Evolutionary conservation across 495 filamentous ascomycete species (phyloP), one percentile per base, ranked within the genome.

Genomic region (Polyplosphaeria fusca): DNA sequence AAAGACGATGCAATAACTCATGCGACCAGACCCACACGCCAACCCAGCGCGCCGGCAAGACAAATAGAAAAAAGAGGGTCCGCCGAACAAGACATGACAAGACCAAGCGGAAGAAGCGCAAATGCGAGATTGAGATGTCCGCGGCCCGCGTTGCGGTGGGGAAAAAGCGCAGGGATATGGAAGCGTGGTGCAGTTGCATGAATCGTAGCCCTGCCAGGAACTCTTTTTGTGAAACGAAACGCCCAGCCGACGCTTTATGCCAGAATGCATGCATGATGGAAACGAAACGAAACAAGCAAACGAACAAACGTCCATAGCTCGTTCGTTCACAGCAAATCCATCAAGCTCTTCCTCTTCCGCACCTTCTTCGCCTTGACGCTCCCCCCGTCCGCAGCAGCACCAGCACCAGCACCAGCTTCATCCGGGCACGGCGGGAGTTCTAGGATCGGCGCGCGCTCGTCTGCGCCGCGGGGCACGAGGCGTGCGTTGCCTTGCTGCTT

Each of bases 261-360:
- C 30, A 35, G 30, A 35, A 7, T 47, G 18, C 26, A 27, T 3
- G 25, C 20, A 44, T 18, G n/a, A 20, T 22, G 5, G 41, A 44
- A 44, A 44, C 41, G 20, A 44, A 44, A 44, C 41, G 16, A 44
- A 44, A 4, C 39, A 5, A 42, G 20, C n/a, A n/a, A n/a, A n/a
- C n/a, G n/a, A n/a, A n/a, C n/a, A n/a, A n/a, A n/a, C n/a, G n/a
- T n/a, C n/a, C n/a, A 46, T 7, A 35, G 7, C 14, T 7, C 7
- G 7, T 3, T 18, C 12, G 22, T 41, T 52, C 52, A 52, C 27
- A 51, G 27, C 1, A 64, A 38, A 32, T 60, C 55, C 55, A 65
- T 65, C 40, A 65, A 44, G 41, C 51, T 56, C 47, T 56, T 60
- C 28, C 61, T 18, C 42, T 65, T 65, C 23, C 52, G 57, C 5